Percentiles rank a stretch among this genome's conserved stretches.
These are phyloP conservation scores for Lagenidium giganteum DNA, from an alignment of 352 stramenopile genomes.

Conservation along the genomic window DNA sequence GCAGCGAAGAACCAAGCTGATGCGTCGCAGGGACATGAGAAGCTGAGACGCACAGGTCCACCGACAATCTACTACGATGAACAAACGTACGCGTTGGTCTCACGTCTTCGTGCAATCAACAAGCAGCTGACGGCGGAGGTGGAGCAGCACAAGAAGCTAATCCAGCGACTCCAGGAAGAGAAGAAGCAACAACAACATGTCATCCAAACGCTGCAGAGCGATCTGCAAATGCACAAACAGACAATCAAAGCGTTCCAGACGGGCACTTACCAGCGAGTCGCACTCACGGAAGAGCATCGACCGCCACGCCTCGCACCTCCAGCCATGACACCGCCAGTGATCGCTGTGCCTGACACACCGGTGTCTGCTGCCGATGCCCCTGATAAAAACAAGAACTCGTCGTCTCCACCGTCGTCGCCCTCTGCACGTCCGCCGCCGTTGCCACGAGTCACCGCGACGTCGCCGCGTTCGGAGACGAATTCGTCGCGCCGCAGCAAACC, in stretches of 20 bases:
- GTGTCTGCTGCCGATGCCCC: too few relatives aligned
- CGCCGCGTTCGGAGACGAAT: too few relatives aligned
- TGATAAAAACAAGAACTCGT: too few relatives aligned
- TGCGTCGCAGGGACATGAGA: too few relatives aligned
- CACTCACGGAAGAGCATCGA: background rate
- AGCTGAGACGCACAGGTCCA: too few relatives aligned
- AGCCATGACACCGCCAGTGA: too few relatives aligned
- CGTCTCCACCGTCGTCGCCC: too few relatives aligned
- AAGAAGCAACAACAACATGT: conserved; percentile 36
- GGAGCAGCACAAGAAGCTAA: conserved; percentile 44
- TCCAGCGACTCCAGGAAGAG: conserved; percentile 36
- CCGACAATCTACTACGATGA: conserved; percentile 38
- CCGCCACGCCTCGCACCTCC: background rate
- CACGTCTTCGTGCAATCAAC: conserved; percentile 38
- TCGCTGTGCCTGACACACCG: too few relatives aligned
- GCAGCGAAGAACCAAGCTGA: too few relatives aligned
- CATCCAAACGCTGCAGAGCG: conserved; percentile 35
- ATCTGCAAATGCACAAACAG: conserved; percentile 47
- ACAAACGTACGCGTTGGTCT: conserved; percentile 47
- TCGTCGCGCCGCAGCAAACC: too few relatives aligned
- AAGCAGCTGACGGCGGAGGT: conserved; percentile 37
- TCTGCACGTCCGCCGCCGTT: too few relatives aligned
- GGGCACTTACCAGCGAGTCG: background rate
- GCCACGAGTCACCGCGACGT: too few relatives aligned
- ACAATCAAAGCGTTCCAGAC: conserved; percentile 27